These are phyloP conservation scores for Trametes hirsuta DNA, from an alignment of 1,284 basidiomycete species.

Conservation along the genomic window DNA sequence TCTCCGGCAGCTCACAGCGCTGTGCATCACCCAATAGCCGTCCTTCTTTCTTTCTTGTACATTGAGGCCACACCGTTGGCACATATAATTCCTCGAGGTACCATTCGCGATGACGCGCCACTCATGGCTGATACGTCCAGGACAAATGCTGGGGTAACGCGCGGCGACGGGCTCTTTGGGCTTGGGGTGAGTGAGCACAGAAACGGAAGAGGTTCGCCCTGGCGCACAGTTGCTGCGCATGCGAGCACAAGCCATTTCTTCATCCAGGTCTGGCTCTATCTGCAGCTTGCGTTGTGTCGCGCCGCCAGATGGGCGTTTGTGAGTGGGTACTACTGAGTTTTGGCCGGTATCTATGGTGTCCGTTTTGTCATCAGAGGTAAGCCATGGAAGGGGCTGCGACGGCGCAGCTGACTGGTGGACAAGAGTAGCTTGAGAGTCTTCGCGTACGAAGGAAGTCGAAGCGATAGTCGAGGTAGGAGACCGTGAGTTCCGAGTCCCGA, in stretches of 20 bases:
- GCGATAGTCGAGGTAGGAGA: background rate
- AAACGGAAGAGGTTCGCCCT: background rate
- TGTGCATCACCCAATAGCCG: conserved; percentile 14
- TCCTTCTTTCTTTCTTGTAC: conserved; percentile 24
- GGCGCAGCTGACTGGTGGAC: conserved; percentile 1
- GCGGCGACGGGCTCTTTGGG: conserved; percentile 16
- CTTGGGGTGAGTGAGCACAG: conserved; percentile 15
- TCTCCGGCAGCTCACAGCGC: background rate
- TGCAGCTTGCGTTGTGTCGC: background rate
- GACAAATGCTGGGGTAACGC: background rate
- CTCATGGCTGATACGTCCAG: conserved; percentile 3
- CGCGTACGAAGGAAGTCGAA: background rate
- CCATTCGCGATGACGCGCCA: conserved; percentile 17
- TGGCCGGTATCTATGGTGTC: background rate
- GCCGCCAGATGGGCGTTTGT: background rate
- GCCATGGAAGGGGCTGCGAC: background rate
- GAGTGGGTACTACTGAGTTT: background rate
- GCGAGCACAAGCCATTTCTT: background rate
- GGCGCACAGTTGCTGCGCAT: background rate
- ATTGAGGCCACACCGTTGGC: conserved; percentile 8
- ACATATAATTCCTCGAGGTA: conserved; percentile 14
- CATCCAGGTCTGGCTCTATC: background rate
- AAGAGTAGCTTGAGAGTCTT: conserved; percentile 12
- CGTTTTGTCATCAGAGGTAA: background rate
- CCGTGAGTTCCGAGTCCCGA: conserved; percentile 12